Conservation (phyloP, 805 yeast species). For the Saturnispora zaruensis region DNA sequence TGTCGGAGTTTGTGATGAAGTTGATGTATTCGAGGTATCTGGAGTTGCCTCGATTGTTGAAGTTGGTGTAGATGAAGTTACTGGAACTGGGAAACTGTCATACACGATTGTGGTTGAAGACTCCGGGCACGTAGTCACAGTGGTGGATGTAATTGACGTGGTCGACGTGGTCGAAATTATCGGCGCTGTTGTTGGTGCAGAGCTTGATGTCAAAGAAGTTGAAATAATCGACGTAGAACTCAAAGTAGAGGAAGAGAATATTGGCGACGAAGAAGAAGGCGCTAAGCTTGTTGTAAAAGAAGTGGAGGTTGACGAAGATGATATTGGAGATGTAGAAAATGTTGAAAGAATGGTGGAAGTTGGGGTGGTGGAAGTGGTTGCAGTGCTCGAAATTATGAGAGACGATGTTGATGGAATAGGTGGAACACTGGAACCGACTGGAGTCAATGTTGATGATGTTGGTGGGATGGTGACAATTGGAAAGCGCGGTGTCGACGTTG, state of each 20-base stretch:
- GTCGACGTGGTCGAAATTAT: not conserved
- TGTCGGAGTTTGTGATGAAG: slow-evolving; percentile 19
- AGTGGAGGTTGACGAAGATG: not conserved
- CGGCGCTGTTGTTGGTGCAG: not conserved
- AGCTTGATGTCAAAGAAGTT: not conserved
- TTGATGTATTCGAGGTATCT: slow-evolving; percentile 22
- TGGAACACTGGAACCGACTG: not conserved
- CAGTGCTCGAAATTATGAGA: not conserved
- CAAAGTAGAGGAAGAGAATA: not conserved
- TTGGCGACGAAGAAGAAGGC: not conserved
- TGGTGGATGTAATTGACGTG: not conserved
- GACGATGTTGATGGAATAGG: not conserved
- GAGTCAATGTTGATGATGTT: not conserved
- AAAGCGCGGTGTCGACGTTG: not conserved
- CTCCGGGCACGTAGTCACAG: not conserved
- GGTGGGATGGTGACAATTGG: not conserved
- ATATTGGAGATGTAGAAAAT: not conserved
- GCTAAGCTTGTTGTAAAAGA: not conserved
- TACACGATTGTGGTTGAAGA: not conserved
- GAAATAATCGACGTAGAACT: not conserved
- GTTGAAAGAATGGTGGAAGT: not conserved
- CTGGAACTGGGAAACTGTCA: not conserved
- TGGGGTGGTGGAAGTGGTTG: not conserved
- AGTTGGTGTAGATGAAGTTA: slow-evolving; percentile 4
- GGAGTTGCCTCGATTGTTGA: slow-evolving; percentile 3